A percentile compares a stretch with the other conserved stretches of the same genome.
Evolutionary conservation across 306 rosid species (phyloP).

Genomic region (Gastrolobium villosum): DNA sequence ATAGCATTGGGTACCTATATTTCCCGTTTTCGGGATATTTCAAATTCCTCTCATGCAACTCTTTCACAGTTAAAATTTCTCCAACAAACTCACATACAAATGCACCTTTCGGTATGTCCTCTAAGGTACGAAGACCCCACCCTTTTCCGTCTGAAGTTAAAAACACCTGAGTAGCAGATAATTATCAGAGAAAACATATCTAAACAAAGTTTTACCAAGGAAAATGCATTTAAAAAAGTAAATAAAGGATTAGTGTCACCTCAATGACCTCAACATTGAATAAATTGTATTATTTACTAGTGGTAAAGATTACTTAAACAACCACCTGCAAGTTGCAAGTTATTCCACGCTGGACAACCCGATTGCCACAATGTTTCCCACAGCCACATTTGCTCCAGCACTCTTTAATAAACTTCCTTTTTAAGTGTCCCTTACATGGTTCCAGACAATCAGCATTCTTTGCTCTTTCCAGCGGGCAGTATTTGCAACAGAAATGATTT

Average conservation of each 20-base stretch:
- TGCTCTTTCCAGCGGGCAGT: slow-evolving; percentile 80
- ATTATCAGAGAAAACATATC: slow-evolving; percentile 20
- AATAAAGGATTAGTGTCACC: slow-evolving; percentile 13
- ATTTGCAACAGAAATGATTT: slow-evolving; percentile 67
- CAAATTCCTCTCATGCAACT: slow-evolving; percentile 69
- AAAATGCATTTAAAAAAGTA: slow-evolving; percentile 16
- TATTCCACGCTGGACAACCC: slow-evolving; percentile 94
- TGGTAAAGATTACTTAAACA: slow-evolving; percentile 37
- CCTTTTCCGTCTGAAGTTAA: slow-evolving; percentile 85
- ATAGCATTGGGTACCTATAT: slow-evolving; percentile 57
- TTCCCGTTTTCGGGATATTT: slow-evolving; percentile 61
- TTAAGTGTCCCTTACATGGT: slow-evolving; percentile 94
- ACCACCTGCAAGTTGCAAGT: slow-evolving; percentile 85
- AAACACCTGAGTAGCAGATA: slow-evolving; percentile 70
- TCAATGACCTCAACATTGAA: slow-evolving; percentile 40
- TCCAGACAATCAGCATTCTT: slow-evolving; percentile 75
- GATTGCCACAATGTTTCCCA: slow-evolving; percentile 82
- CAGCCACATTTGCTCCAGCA: slow-evolving; percentile 99
- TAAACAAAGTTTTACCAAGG: not conserved
- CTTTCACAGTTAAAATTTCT: slow-evolving; percentile 77
- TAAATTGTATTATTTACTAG: slow-evolving; percentile 14
- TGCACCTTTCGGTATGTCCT: slow-evolving; percentile 88
- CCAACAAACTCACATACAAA: slow-evolving; percentile 94
- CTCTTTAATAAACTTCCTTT: slow-evolving; percentile 83
- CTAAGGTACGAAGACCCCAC: slow-evolving; percentile 95